These are phyloP conservation scores for Medicago truncatula DNA, from an alignment of 306 rosid genomes.

Conservation along the genomic window DNA sequence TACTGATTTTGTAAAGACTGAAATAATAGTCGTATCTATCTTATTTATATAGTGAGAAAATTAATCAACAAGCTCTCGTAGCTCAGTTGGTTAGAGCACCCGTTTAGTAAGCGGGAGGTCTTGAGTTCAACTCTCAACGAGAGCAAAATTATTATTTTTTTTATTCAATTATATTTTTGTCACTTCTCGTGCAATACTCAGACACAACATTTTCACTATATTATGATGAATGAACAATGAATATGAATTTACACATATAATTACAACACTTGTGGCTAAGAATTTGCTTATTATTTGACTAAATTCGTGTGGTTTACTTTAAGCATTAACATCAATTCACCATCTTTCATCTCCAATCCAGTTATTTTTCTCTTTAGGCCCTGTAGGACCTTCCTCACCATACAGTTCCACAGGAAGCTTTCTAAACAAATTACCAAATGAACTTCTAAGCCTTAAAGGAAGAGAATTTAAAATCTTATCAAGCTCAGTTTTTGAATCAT, in stretches of 20 bases:
- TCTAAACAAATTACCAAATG: constrained; percentile 33
- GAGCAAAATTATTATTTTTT: background rate
- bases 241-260: constrained; percentile 13
- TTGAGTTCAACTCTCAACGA: constrained; percentile 49
- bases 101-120: constrained; percentile 61
- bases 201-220: background rate
- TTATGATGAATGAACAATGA: background rate
- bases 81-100: constrained; percentile 62
- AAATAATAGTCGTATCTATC: no score
- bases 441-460: constrained; percentile 40
- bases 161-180: background rate
- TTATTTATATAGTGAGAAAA: background rate
- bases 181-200: background rate
- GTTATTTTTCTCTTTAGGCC: constrained; percentile 56
- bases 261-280: constrained; percentile 29
- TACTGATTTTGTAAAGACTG: no score
- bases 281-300: constrained; percentile 20
- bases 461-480: constrained; percentile 49
- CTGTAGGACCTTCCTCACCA: constrained; percentile 59
- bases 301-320: constrained; percentile 4
- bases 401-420: constrained; percentile 55
- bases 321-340: constrained; percentile 32
- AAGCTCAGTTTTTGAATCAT: constrained; percentile 52
- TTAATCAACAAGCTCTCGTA: constrained; percentile 15
- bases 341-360: constrained; percentile 62